A percentile compares a stretch with the other conserved stretches of the same genome.
These are phyloP conservation scores for Naganishia onofrii DNA, from an alignment of 768 basidiomycete genomes.

Conservation along the genomic window DNA sequence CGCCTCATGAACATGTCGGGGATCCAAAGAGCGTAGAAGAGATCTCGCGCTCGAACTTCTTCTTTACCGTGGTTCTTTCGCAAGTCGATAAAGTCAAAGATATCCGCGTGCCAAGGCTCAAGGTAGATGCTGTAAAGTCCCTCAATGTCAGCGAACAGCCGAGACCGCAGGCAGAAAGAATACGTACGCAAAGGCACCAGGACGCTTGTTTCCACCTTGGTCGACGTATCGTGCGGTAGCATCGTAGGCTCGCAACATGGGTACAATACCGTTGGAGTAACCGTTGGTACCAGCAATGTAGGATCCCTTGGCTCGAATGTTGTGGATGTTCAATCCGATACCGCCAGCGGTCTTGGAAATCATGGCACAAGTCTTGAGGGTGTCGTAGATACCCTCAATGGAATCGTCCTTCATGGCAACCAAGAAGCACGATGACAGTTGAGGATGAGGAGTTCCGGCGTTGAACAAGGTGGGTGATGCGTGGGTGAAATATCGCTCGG, in stretches of 20 bases:
- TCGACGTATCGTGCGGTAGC: slow-evolving; percentile 98
- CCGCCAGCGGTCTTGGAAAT: slow-evolving; percentile 99
- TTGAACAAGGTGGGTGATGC: slow-evolving; percentile 96
- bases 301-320: slow-evolving; percentile 85
- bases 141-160: neutral
- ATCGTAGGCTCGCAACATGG: slow-evolving; percentile 97
- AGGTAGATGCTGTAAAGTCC: slow-evolving; percentile 64
- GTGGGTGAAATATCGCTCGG: slow-evolving; percentile 96
- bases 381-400: slow-evolving; percentile 98
- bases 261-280: slow-evolving; percentile 97
- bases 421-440: slow-evolving; percentile 92
- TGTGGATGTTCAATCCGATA: slow-evolving; percentile 92
- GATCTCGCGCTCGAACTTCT: slow-evolving; percentile 89
- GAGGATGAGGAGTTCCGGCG: slow-evolving; percentile 92
- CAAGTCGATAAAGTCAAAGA: slow-evolving; percentile 96
- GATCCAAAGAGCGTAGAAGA: slow-evolving; percentile 98
- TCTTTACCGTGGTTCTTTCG: slow-evolving; percentile 99
- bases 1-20: slow-evolving; percentile 98
- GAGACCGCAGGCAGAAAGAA: neutral
- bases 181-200: slow-evolving; percentile 82
- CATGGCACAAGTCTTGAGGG: slow-evolving; percentile 95
- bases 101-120: slow-evolving; percentile 97
- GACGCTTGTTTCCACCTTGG: slow-evolving; percentile 98
- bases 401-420: slow-evolving; percentile 98
- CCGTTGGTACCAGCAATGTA: slow-evolving; percentile 99